phyloP scores from a whole-genome alignment of 768 basidiomycete genomes.

The Mrakia hoshinonis region DNA sequence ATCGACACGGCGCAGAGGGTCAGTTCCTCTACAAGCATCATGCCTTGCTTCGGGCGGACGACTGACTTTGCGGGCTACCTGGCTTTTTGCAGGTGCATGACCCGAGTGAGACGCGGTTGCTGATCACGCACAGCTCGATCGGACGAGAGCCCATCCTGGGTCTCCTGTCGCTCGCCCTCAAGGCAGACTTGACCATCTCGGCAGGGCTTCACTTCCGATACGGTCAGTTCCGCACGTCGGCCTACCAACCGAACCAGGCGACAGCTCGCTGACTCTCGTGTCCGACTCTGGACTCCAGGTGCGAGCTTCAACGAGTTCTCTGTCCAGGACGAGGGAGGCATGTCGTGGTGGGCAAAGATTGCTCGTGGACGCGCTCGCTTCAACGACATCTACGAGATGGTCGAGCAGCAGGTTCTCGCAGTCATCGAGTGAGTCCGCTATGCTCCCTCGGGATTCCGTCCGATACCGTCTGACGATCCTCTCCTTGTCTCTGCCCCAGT shows the following conservation, averaged over 20 bases:
- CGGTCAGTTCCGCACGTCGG: conserved; percentile 42
- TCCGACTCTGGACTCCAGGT: neutral
- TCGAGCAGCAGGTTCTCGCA: conserved; percentile 79
- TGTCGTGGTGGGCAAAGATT: conserved; percentile 67
- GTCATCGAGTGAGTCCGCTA: conserved; percentile 58
- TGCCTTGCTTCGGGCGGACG: neutral
- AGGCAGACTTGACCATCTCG: conserved; percentile 87
- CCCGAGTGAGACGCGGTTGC: conserved; percentile 81
- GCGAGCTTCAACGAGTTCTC: conserved; percentile 95
- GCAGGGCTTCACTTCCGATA: conserved; percentile 98
- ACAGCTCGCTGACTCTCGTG: neutral
- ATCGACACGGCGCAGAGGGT: conserved; percentile 94
- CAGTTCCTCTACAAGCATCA: conserved; percentile 24
- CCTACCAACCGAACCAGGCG: no score
- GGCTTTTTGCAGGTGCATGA: conserved; percentile 51
- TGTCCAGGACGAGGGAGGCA: conserved; percentile 76
- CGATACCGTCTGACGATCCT: neutral
- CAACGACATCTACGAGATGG: conserved; percentile 88
- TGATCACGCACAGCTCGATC: conserved; percentile 84
- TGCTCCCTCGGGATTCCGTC: neutral
- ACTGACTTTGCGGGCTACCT: neutral
- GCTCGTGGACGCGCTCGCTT: conserved; percentile 68
- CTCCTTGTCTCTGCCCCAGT: conserved; percentile 33
- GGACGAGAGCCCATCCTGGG: conserved; percentile 87
- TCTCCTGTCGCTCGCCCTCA: conserved; percentile 79